Evolutionary conservation across 2,329 filamentous ascomycete species (phyloP), one percentile per base, ranked within the genome.

Genomic region (Monilinia polystroma): DNA sequence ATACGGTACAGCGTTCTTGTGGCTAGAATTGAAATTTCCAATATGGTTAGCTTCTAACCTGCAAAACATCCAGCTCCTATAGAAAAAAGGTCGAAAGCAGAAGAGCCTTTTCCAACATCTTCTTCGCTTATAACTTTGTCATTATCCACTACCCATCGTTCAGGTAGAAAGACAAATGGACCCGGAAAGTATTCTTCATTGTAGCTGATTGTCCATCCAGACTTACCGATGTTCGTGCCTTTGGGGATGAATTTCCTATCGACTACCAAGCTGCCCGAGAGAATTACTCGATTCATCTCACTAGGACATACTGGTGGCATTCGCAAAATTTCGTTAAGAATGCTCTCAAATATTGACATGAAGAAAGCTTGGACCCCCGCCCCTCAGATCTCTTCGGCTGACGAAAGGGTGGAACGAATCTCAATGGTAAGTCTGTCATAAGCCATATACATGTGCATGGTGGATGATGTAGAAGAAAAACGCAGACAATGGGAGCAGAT

Each of bases 131-230:
- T 20, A 1, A 18, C 18, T 14, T 6, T n/a, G 8, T 47, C 45
- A 6, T 18, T 8, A 10, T 47, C 63, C 1, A 63, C 51, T 11
- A 82, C 78, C 81, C 81, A 83, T 32, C 81, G 77, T 68, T 82
- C 80, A 0, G 81, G 81, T 6, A 78, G 69, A 69, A 78, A 83
- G 0, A 69, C 67, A 60, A 77, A 77, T 0, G 81, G 78, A 45
- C 77, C 71, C 0, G 77, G 78, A 72, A 79, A 82, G 74, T 81
- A 81, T 11, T 75, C 66, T 1, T 77, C 71, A 66, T 81, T 79
- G 47, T 81, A 80, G 67, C 82, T 80, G 38, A 82, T 77, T 1
- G 79, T 76, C 73, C 81, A 83, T 20, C 78, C 77, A 1, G 79
- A 78, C 4, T 79, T 80, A 2, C 81, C 80, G 38, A 80, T 78